Conservation (phyloP, 2,329 filamentous ascomycete species). For the Rhynchosporium agropyri region DNA sequence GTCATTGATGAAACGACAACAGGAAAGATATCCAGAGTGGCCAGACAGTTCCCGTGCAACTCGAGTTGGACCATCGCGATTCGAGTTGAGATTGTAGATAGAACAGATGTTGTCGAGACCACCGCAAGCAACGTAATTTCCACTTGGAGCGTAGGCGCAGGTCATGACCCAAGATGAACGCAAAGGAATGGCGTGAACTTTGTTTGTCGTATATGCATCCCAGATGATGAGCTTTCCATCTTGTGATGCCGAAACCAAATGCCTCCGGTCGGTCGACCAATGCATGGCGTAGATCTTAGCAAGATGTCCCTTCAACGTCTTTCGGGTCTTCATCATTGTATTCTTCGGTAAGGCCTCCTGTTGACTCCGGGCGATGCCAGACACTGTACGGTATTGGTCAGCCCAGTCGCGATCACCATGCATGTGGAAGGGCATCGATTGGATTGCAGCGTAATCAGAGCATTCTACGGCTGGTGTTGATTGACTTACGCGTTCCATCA, state of each 20-base stretch:
- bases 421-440: conserved; percentile 18
- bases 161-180: conserved; percentile 99
- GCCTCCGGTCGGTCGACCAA: conserved; percentile 97
- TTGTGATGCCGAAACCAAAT: conserved; percentile 96
- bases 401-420: conserved; percentile 17
- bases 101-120: conserved; percentile 99
- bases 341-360: conserved; percentile 91
- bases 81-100: conserved; percentile 97
- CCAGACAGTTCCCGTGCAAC: conserved; percentile 95
- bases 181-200: conserved; percentile 96
- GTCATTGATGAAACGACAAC: conserved; percentile 99
- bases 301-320: conserved; percentile 94
- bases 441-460: conserved; percentile 15
- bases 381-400: conserved; percentile 60
- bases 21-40: conserved; percentile 95
- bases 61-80: conserved; percentile 92
- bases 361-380: conserved; percentile 87
- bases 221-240: conserved; percentile 99
- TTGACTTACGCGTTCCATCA: conserved; percentile 88
- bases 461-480: background rate
- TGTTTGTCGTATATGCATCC: conserved; percentile 99
- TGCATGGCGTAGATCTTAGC: conserved; percentile 99
- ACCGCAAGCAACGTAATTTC: conserved; percentile 98
- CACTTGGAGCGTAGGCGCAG: conserved; percentile 96
- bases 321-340: conserved; percentile 93